These are phyloP conservation scores for Aspergillus aculeatus DNA, from an alignment of 2,329 filamentous ascomycete genomes.

Conservation along the genomic window DNA sequence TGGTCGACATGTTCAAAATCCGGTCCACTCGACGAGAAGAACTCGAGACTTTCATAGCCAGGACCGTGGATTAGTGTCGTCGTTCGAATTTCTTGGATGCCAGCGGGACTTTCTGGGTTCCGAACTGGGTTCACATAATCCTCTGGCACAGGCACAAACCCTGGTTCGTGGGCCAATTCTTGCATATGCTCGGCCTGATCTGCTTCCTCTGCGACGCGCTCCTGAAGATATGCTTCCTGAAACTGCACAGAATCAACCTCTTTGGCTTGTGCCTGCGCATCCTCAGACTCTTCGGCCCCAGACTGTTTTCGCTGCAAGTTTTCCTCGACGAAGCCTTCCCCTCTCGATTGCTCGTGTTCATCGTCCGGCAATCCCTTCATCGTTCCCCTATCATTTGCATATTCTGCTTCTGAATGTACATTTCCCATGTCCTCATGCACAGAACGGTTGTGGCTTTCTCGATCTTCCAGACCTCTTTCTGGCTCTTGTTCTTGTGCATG, in stretches of 20 bases:
- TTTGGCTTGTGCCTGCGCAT: not conserved
- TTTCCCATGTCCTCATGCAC: not conserved
- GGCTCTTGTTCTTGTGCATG: not conserved
- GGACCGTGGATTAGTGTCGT: slow-evolving; percentile 4
- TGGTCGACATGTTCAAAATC: slow-evolving; percentile 10
- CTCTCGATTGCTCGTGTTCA: not conserved
- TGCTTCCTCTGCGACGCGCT: not conserved
- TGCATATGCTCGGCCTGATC: not conserved
- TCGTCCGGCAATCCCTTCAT: not conserved
- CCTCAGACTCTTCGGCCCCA: not conserved
- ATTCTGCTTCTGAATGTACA: not conserved
- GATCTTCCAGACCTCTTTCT: not conserved
- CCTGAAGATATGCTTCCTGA: not conserved
- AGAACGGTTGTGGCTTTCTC: not conserved
- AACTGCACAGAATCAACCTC: not conserved
- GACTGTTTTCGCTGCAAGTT: not conserved
- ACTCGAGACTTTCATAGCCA: slow-evolving; percentile 18
- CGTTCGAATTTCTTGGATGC: slow-evolving; percentile 1
- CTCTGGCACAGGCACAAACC: not conserved
- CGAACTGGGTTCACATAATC: not conserved
- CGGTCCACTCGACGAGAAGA: slow-evolving; percentile 16
- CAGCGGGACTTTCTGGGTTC: not conserved
- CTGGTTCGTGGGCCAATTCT: not conserved
- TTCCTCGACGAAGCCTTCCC: not conserved
- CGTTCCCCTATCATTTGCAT: not conserved